These are phyloP conservation scores for Noccaea bulbosa DNA, from an alignment of 345 rosid species.

Conservation along the genomic window DNA sequence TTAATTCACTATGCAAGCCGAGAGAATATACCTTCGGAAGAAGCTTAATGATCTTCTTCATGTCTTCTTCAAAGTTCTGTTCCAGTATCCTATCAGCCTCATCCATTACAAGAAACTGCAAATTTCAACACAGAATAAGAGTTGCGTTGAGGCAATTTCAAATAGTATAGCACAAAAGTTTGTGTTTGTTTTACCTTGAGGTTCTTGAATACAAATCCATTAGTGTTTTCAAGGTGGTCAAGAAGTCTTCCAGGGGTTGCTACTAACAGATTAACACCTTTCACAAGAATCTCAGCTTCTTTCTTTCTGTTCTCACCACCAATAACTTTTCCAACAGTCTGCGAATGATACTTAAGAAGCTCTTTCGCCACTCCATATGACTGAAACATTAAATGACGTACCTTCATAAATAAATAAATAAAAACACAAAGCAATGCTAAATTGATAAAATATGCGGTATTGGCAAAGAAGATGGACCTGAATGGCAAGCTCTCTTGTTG, in stretches of 20 bases:
- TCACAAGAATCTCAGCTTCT: constrained; percentile 80
- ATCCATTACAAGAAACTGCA: constrained; percentile 88
- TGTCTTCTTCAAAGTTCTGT: constrained; percentile 96
- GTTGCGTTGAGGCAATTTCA: neutral
- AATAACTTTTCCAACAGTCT: constrained; percentile 85
- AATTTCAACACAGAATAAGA: constrained; percentile 8
- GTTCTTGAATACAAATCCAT: constrained; percentile 81
- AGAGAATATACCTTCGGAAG: constrained; percentile 69
- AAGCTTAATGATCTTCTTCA: constrained; percentile 87
- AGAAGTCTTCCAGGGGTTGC: constrained; percentile 99
- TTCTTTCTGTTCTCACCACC: constrained; percentile 85
- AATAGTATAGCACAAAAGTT: neutral
- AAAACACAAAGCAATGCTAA: no score
- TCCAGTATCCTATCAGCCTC: constrained; percentile 98
- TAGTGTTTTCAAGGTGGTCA: constrained; percentile 90
- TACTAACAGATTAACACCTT: constrained; percentile 87
- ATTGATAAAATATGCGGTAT: neutral
- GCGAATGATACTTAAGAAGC: constrained; percentile 88
- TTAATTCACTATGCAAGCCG: constrained; percentile 1
- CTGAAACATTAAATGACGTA: no score
- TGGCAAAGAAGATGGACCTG: constrained; percentile 57
- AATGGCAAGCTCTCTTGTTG: constrained; percentile 96
- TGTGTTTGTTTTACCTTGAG: constrained; percentile 62
- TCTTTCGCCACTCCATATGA: constrained; percentile 90
- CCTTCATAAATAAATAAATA: no score